phyloP scores from a whole-genome alignment of 1,284 basidiomycete genomes.

The Austroboletus niveus region DNA sequence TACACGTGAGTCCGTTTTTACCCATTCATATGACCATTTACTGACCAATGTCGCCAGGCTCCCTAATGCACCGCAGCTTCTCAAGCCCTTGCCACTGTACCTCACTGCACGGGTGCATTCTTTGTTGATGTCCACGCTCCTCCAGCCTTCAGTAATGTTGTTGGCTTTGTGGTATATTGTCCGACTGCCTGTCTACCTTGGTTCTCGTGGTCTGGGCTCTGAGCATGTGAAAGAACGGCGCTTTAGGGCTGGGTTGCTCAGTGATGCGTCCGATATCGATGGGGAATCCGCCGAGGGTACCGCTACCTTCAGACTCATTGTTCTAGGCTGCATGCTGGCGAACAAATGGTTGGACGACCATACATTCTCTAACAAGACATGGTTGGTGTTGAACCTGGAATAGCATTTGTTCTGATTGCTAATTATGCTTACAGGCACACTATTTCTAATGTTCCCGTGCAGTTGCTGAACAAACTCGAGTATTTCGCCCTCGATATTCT shows the following conservation, averaged over 20 bases:
- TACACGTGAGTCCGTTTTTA: slow-evolving; percentile 42
- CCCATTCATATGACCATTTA: neutral
- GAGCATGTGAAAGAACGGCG: slow-evolving; percentile 57
- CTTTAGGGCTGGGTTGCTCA: slow-evolving; percentile 63
- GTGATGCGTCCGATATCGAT: slow-evolving; percentile 45
- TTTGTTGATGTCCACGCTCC: slow-evolving; percentile 71
- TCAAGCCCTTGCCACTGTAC: slow-evolving; percentile 40
- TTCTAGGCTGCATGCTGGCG: slow-evolving; percentile 84
- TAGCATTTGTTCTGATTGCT: neutral
- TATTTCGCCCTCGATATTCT: slow-evolving; percentile 68
- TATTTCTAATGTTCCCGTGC: slow-evolving; percentile 70
- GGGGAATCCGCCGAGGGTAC: slow-evolving; percentile 51
- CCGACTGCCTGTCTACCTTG: slow-evolving; percentile 71
- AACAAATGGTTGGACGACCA: slow-evolving; percentile 94
- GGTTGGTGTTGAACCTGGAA: slow-evolving; percentile 47
- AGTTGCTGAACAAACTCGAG: slow-evolving; percentile 67
- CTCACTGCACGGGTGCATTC: slow-evolving; percentile 69
- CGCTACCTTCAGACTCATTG: slow-evolving; percentile 68
- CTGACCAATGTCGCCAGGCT: slow-evolving; percentile 26
- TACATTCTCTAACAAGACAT: slow-evolving; percentile 90
- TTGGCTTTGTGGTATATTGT: slow-evolving; percentile 83
- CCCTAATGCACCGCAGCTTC: slow-evolving; percentile 34
- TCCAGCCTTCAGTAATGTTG: slow-evolving; percentile 79
- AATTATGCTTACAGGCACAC: slow-evolving; percentile 55
- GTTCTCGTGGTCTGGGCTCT: slow-evolving; percentile 39